Base-by-base conservation (phyloP, 306 rosid species). In the Citrullus colocynthis region DNA sequence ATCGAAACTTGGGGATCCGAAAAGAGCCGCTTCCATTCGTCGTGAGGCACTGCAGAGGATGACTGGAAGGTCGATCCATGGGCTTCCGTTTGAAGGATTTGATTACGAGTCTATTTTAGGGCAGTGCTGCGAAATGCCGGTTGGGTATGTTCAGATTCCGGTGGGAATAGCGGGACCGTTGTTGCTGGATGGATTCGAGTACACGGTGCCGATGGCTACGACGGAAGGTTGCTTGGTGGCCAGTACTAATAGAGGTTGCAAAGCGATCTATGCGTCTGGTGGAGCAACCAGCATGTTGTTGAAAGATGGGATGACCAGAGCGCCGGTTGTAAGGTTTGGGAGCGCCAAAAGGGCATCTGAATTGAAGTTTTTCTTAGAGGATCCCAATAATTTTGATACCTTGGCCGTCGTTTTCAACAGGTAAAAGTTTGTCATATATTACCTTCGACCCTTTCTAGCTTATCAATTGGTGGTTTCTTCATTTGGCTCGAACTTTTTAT, bases 91-190 rank as follows among this genome's bases (percentile, higher is more conserved):
- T 36, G 78, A 75, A 58, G 78, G 78, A 41, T 75, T 75, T 55
- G 78, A 75, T 58, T 75, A 75, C 41, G 78, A 75, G 66, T 55
- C 78, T 3, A 58, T 75, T 75, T 61, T 75, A 75, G 78, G 78
- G n/a, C 78, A 75, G 78, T 75, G 78, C 52, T 75, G 78, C 12
- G 78, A 75, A 41, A 75, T 75, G 78, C 78, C 78, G 18, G 66
- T 75, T 54, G 78, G 78, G 15, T 75, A 34, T 75, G 36, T 75
- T n/a, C 78, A 75, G 66, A 75, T 75, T 54, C 78, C 78, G 66
- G 78, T 75, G 78, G 78, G 78, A 20, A 56, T 75, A 9, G 78
- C 78, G 12, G 78, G 78, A 18, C 78, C 78, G n/a, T 56, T 75
- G 66, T 21, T 75, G 49, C 52, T 75, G n/a, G 78, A 75, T 75